Conservation (phyloP, 2,329 filamentous ascomycete genomes). For the Pleomassaria siparia region DNA sequence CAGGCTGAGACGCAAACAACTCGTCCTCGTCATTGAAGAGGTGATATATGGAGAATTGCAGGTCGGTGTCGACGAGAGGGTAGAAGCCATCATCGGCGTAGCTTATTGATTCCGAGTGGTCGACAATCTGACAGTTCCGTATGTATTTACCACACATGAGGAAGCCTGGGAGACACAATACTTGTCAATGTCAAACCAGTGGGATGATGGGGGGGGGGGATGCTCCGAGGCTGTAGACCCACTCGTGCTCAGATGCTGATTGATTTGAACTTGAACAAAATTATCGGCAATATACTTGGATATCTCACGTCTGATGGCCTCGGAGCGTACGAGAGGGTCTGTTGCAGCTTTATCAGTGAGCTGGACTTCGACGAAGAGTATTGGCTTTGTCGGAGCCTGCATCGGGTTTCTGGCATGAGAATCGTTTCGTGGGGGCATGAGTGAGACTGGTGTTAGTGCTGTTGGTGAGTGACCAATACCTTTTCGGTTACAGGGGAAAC, state of each 20-base stretch:
- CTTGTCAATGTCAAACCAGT: not conserved
- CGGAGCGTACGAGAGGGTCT: conserved; percentile 3
- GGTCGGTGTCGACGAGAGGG: conserved; percentile 6
- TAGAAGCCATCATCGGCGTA: conserved; percentile 9
- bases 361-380: conserved; percentile 15
- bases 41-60: conserved; percentile 15
- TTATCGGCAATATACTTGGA: conserved; percentile 39
- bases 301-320: conserved; percentile 27
- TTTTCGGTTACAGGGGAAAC: no score
- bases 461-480: no score
- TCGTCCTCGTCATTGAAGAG: conserved; percentile 10
- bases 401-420: not conserved
- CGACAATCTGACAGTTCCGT: conserved; percentile 9
- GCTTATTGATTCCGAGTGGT: conserved; percentile 3
- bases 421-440: not conserved
- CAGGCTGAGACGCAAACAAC: not conserved
- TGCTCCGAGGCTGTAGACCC: conserved; percentile 7
- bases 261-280: conserved; percentile 37
- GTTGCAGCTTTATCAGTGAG: conserved; percentile 2
- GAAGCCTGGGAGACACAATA: not conserved
- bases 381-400: not conserved
- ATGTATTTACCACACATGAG: conserved; percentile 2
- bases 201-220: not conserved
- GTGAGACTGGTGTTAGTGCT: not conserved
- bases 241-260: conserved; percentile 31